Conservation (phyloP, 257 asterid species). For the Echium plantagineum region DNA sequence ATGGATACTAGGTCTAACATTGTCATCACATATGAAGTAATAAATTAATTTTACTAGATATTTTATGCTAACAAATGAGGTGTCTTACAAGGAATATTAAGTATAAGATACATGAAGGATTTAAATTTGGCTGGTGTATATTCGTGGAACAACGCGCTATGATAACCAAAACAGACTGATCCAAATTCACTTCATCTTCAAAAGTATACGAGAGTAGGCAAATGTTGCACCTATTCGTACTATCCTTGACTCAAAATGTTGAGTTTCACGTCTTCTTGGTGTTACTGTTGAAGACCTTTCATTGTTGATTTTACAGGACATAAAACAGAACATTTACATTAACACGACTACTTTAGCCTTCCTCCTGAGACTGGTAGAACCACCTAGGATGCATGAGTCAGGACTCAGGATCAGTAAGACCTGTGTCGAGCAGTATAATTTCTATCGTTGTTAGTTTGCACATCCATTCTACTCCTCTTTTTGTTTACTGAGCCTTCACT, state of each 20-base stretch:
- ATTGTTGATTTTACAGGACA: background rate
- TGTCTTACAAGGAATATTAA: too few relatives aligned
- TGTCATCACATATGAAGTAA: too few relatives aligned
- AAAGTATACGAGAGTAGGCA: background rate
- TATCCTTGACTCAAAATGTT: background rate
- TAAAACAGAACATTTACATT: conserved; percentile 2
- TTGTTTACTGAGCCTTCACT: conserved; percentile 30
- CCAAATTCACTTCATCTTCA: background rate
- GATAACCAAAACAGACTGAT: background rate
- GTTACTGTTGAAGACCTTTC: background rate
- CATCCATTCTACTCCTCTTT: conserved; percentile 31
- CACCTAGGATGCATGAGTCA: conserved; percentile 17
- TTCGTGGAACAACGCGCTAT: background rate
- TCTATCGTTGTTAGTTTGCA: conserved; percentile 16
- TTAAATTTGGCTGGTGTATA: background rate
- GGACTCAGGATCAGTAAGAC: conserved; percentile 12
- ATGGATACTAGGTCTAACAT: background rate
- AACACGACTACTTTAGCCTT: background rate
- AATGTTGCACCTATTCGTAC: background rate
- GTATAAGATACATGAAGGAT: background rate
- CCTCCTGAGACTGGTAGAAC: conserved; percentile 22
- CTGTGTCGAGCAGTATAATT: conserved; percentile 13
- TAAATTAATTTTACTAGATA: too few relatives aligned
- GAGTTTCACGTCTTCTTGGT: background rate
- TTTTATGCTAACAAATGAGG: too few relatives aligned